A percentile compares a stretch with the other conserved stretches of the same genome.
Evolutionary conservation across 2,329 filamentous ascomycete species (phyloP).

Genomic region (Chaetomium globosum): DNA sequence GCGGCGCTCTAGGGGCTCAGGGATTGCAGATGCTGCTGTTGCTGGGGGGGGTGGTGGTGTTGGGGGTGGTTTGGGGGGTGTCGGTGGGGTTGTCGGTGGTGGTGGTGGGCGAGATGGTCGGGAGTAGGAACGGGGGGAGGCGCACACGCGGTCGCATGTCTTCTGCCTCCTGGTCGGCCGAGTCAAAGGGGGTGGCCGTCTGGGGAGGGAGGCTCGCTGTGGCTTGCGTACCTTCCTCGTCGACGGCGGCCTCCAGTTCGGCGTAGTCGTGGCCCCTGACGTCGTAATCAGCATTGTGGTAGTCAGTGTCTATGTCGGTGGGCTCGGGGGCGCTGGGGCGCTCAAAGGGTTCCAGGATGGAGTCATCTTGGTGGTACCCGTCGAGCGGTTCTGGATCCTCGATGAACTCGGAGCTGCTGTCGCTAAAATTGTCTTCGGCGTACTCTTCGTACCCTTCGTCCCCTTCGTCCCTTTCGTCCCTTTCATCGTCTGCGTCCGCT

Average conservation of each 20-base stretch:
- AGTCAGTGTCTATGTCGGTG: neutral
- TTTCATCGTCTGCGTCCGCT: neutral
- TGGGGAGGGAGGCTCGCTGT: no score
- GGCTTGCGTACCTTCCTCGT: neutral
- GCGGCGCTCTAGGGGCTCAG: no score
- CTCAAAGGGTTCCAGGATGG: neutral
- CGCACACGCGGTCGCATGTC: no score
- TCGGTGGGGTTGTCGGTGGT: no score
- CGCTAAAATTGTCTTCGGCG: neutral
- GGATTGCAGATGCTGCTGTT: no score
- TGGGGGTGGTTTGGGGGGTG: no score
- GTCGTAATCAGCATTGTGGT: neutral
- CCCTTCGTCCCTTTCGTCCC: neutral
- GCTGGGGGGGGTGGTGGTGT: neutral
- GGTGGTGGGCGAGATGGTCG: no score
- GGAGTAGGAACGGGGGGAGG: no score
- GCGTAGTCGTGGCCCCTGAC: no score
- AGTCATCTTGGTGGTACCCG: neutral
- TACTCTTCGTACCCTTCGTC: neutral
- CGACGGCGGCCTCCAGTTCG: no score
- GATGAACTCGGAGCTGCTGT: slow-evolving; percentile 17
- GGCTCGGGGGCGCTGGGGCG: neutral
- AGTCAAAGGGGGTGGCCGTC: no score
- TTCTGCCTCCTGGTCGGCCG: neutral
- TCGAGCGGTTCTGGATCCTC: slow-evolving; percentile 1